Evolutionary conservation across 495 filamentous ascomycete species (phyloP).

Genomic region (Elasticomyces elasticus): DNA sequence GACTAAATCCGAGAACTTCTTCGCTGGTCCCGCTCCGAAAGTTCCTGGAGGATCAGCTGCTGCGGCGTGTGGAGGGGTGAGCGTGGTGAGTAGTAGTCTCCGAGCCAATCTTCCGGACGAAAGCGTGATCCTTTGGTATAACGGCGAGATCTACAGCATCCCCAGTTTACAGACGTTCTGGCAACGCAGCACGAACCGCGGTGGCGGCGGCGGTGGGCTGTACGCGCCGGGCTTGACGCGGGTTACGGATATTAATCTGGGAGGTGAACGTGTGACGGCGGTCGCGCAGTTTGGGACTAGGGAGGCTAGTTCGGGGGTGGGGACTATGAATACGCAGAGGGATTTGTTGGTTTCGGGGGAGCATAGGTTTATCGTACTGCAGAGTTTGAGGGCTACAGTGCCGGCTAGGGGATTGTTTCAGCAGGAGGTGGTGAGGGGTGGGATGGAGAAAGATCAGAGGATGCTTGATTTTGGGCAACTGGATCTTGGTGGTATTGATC

Average conservation of each 20-base stretch:
- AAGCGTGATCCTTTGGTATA: constrained; percentile 34
- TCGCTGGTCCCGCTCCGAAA: constrained; percentile 35
- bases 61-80: constrained; percentile 53
- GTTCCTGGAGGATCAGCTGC: constrained; percentile 25
- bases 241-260: constrained; percentile 23
- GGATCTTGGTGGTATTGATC: constrained; percentile 33
- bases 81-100: constrained; percentile 34
- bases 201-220: constrained; percentile 11
- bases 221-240: constrained; percentile 23
- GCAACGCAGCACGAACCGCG: constrained; percentile 24
- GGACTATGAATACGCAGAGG: constrained; percentile 20
- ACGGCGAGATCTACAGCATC: constrained; percentile 29
- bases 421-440: background rate
- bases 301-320: constrained; percentile 4
- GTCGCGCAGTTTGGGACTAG: constrained; percentile 23
- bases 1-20: constrained; percentile 43
- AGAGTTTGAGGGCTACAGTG: constrained; percentile 2
- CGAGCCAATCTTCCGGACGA: constrained; percentile 27
- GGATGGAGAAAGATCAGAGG: constrained; percentile 22
- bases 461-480: constrained; percentile 29
- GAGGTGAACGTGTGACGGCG: constrained; percentile 24
- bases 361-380: constrained; percentile 30
- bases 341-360: constrained; percentile 28
- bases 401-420: constrained; percentile 3
- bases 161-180: constrained; percentile 30